A percentile compares a stretch with the other conserved stretches of the same genome.
Conservation (phyloP, 169 alveolate genomes). For the Plasmodium yoelii region DNA sequence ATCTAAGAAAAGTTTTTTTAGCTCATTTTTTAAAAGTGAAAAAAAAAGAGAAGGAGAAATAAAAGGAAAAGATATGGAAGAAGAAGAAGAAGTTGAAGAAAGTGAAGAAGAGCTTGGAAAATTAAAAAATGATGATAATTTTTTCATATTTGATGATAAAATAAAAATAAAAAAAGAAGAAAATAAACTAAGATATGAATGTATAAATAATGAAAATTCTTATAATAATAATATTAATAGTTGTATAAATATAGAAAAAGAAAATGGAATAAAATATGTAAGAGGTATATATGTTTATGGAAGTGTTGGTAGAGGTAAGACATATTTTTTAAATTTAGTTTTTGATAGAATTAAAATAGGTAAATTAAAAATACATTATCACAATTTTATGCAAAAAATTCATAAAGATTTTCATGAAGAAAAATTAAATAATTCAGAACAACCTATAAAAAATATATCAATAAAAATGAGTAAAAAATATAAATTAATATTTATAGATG, state of each 20-base stretch:
- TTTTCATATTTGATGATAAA: conserved; percentile 35
- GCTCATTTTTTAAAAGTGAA: conserved; percentile 28
- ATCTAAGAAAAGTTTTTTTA: conserved; percentile 10
- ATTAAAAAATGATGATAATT: conserved; percentile 35
- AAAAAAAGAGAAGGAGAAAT: conserved; percentile 7
- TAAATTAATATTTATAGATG: conserved; percentile 83
- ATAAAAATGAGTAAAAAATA: conserved; percentile 73
- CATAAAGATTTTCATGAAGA: conserved; percentile 80
- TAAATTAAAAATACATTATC: conserved; percentile 83
- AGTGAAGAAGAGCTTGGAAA: conserved; percentile 4
- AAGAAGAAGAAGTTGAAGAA: conserved; percentile 15
- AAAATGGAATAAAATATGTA: conserved; percentile 28
- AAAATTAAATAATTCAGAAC: conserved; percentile 72
- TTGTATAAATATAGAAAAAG: background rate
- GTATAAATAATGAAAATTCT: conserved; percentile 26
- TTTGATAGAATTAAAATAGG: conserved; percentile 72
- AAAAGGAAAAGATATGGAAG: background rate
- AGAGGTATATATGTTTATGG: conserved; percentile 82
- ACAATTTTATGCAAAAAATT: conserved; percentile 83
- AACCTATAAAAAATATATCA: conserved; percentile 77
- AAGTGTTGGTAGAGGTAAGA: conserved; percentile 88
- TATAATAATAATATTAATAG: background rate
- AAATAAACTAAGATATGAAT: conserved; percentile 8
- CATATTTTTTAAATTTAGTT: conserved; percentile 83
- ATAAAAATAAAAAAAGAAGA: background rate